phyloP scores from a whole-genome alignment of 2,329 filamentous ascomycete species.

The Cladosporium cucumerinum region DNA sequence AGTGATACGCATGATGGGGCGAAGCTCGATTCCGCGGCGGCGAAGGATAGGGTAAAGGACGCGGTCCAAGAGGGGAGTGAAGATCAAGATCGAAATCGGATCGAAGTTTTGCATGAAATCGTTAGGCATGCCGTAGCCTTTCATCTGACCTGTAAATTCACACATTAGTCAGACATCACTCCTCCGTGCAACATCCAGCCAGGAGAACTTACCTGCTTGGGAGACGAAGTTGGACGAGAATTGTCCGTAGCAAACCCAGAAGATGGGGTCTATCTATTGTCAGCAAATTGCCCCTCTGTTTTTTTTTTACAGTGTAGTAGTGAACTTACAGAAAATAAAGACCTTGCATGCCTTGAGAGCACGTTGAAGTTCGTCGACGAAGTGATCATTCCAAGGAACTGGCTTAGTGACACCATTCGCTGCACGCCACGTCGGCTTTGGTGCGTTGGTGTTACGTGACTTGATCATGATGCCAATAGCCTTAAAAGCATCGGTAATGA shows the following conservation, averaged over 20 bases:
- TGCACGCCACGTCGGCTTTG: slow-evolving; percentile 64
- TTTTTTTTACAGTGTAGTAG: background rate
- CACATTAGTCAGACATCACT: background rate
- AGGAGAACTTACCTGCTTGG: slow-evolving; percentile 34
- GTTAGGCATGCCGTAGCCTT: slow-evolving; percentile 46
- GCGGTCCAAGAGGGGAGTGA: slow-evolving; percentile 46
- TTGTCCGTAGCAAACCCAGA: slow-evolving; percentile 43
- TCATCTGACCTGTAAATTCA: slow-evolving; percentile 41
- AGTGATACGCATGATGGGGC: slow-evolving; percentile 52
- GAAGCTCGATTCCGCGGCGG: slow-evolving; percentile 39
- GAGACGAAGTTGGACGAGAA: slow-evolving; percentile 47
- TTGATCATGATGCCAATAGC: slow-evolving; percentile 55
- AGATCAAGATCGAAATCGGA: slow-evolving; percentile 45
- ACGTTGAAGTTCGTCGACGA: slow-evolving; percentile 69
- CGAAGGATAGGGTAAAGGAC: slow-evolving; percentile 46
- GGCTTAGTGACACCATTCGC: slow-evolving; percentile 45
- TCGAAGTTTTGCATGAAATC: slow-evolving; percentile 50
- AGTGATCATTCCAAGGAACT: slow-evolving; percentile 64
- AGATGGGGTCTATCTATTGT: slow-evolving; percentile 37
- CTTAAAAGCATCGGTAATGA: slow-evolving; percentile 65
- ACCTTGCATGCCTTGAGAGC: slow-evolving; percentile 65
- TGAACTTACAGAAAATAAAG: slow-evolving; percentile 47
- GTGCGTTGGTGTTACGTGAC: slow-evolving; percentile 55
- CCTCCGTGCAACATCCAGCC: background rate
- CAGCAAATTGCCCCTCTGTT: background rate